Conservation (phyloP, 495 filamentous ascomycete species). For the Tuber brumale region DNA sequence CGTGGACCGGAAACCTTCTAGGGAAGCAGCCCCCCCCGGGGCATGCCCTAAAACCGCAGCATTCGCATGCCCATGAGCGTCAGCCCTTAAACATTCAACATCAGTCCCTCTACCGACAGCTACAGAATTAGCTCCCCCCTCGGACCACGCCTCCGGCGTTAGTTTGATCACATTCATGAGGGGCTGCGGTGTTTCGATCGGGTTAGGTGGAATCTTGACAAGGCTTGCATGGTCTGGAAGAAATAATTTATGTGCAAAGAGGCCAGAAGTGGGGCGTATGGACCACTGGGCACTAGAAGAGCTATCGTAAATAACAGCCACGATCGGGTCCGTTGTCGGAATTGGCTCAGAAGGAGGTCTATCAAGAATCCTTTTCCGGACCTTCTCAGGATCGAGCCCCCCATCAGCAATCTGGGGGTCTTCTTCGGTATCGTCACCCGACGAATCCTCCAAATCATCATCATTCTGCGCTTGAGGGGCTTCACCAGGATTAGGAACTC, state of each 20-base stretch:
- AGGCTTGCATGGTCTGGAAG: neutral
- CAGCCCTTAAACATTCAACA: neutral
- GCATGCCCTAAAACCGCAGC: neutral
- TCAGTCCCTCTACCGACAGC: neutral
- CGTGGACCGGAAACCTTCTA: neutral
- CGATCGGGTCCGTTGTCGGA: constrained; percentile 17
- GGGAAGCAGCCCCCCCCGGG: neutral
- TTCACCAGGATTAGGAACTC: neutral
- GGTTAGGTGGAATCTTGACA: constrained; percentile 24
- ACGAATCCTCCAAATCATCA: constrained; percentile 2
- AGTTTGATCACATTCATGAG: constrained; percentile 27
- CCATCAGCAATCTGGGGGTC: constrained; percentile 14
- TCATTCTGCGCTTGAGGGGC: neutral
- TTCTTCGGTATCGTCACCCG: neutral
- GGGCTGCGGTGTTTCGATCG: constrained; percentile 23
- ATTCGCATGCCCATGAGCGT: neutral
- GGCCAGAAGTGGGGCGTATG: constrained; percentile 16
- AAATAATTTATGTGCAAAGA: constrained; percentile 23
- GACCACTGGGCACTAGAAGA: constrained; percentile 15
- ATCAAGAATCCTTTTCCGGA: constrained; percentile 17
- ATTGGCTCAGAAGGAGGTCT: constrained; percentile 18
- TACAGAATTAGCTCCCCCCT: neutral
- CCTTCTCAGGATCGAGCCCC: constrained; percentile 24
- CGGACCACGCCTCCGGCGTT: neutral
- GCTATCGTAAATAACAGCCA: constrained; percentile 27